Evolutionary conservation across 1,284 basidiomycete genomes (phyloP).

Genomic region (Rhodotorula sp.): DNA sequence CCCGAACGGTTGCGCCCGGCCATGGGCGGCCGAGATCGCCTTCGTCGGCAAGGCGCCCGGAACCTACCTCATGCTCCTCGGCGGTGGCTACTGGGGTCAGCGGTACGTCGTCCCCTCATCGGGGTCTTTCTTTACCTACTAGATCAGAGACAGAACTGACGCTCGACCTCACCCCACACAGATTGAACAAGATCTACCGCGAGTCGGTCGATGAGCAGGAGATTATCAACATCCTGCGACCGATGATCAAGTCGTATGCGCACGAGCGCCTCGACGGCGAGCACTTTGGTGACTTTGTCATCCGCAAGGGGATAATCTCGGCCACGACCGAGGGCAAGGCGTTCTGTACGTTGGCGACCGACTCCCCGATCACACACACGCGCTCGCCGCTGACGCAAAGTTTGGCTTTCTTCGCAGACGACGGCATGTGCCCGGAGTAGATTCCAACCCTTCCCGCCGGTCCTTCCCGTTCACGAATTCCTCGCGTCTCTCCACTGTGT

Average conservation of each 20-base stretch:
- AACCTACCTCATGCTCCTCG: constrained; percentile 89
- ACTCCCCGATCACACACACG: too few species aligned
- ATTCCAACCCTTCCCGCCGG: neutral
- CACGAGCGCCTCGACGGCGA: constrained; percentile 85
- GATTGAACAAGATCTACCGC: constrained; percentile 48
- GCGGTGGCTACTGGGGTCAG: constrained; percentile 90
- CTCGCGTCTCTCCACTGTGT: neutral
- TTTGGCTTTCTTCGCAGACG: constrained; percentile 29
- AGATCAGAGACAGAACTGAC: too few species aligned
- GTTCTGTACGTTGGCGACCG: neutral
- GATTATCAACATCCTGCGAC: constrained; percentile 81
- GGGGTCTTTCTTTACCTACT: constrained; percentile 47
- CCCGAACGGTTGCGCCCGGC: constrained; percentile 48
- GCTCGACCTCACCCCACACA: neutral
- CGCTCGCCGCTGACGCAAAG: constrained; percentile 6
- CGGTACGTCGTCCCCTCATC: constrained; percentile 51
- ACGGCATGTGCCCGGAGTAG: constrained; percentile 33
- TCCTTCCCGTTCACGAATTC: neutral
- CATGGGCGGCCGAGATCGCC: constrained; percentile 88
- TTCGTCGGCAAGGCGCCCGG: constrained; percentile 97
- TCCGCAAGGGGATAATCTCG: constrained; percentile 51
- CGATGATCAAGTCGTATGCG: constrained; percentile 93
- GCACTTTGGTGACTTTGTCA: constrained; percentile 92
- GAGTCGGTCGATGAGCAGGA: constrained; percentile 92
- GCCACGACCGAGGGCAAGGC: constrained; percentile 10